Evolutionary conservation across 163 green algal species (phyloP), one percentile per base, ranked within the genome.

Genomic region (Chlorella variabilis): DNA sequence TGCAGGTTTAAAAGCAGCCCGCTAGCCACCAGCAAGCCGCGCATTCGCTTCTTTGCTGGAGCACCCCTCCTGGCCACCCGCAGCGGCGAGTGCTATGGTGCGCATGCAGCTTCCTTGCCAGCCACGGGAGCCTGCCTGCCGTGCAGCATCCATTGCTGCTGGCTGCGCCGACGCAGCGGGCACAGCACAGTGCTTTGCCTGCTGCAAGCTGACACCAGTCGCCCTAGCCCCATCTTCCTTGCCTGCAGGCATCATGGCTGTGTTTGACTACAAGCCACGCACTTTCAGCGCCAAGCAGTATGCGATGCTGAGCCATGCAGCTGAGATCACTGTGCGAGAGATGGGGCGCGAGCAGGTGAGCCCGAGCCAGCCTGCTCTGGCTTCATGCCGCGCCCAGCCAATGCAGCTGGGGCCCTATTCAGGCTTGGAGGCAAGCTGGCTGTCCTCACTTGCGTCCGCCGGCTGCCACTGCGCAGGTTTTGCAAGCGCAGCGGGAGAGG

Each of bases 291-390:
- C 92, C 2, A 87, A 93, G 74, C 87, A 82, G 65, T 93, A 86
- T 78, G 88, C 83, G 27, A 77, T 95, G 87, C 87, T 96, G 42
- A 85, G 81, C 31, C 93, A 95, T 82, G 89, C 95, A 82, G 91
- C 87, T 3, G 87, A 93, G 65, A 88, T 96, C 65, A 88, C 92
- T 27, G 84, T 92, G 31, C 85, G 92, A 1, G 92, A 96, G 87
- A 86, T 96, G 15, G 93, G 95, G 86, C 90, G 86, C 71, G 89
- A 94, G 41, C 77, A 85, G 70, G 41, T 54, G 45, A n/a, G n/a
- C n/a, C n/a, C 63, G 27, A 48, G 77, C 36, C 39, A 73, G 29
- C 68, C 21, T 41, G 48, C 76, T 31, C 42, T 51, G 25, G 27
- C 69, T 71, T 29, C 23, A 27, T 83, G 62, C 1, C 25, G 13